phyloP scores from a whole-genome alignment of 176 grass and related monocot species.

The Aegilops speltoides region DNA sequence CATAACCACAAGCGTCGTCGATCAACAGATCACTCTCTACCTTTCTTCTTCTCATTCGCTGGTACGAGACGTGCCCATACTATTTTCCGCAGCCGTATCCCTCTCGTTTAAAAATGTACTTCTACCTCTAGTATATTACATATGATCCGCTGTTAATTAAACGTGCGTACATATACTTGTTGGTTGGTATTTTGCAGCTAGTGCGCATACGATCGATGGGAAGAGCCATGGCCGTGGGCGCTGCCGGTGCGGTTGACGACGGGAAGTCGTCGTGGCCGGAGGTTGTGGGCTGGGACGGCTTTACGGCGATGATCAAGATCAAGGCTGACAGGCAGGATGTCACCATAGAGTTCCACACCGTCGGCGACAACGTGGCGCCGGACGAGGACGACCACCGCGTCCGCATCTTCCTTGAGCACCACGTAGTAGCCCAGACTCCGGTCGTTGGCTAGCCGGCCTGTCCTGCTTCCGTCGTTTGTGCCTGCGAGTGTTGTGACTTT shows the following conservation, averaged over 20 bases:
- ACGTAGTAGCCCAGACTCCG: neutral
- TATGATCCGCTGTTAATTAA: neutral
- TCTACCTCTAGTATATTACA: neutral
- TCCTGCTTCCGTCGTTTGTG: neutral
- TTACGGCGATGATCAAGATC: neutral
- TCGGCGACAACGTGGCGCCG: conserved; percentile 12
- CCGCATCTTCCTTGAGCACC: neutral
- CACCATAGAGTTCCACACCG: neutral
- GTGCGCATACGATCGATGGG: neutral
- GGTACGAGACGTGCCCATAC: neutral
- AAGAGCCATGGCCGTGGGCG: neutral
- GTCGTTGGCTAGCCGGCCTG: conserved; percentile 1
- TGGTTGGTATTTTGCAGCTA: neutral
- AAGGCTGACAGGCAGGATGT: conserved; percentile 1
- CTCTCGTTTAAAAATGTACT: neutral
- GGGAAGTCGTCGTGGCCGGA: conserved; percentile 36
- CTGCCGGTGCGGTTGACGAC: neutral
- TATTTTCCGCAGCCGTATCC: neutral
- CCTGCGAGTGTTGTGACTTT: neutral
- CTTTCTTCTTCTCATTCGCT: neutral
- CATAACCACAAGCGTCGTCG: neutral
- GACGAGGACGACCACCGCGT: conserved; percentile 27
- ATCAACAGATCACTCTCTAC: neutral
- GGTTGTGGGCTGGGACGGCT: conserved; percentile 4
- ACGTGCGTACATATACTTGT: neutral